Percentiles rank a stretch among this genome's conserved stretches.
Evolutionary conservation across 2,329 filamentous ascomycete species (phyloP).

Genomic region (Botryotinia convoluta): DNA sequence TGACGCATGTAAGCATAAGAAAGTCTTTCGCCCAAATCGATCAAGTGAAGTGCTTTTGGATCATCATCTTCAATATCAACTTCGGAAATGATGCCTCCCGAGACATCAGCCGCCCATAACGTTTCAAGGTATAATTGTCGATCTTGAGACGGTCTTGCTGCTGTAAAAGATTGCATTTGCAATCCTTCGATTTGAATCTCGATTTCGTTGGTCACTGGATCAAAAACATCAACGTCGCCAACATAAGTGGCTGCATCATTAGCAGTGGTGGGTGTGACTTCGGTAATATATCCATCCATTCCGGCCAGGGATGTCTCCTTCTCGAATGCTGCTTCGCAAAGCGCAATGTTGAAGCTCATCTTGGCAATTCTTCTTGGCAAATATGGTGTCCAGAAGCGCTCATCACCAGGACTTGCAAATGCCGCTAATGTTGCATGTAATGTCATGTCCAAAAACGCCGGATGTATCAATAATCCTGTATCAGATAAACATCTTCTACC

Average conservation of each 20-base stretch:
- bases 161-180: conserved; percentile 25
- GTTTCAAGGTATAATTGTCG: conserved; percentile 29
- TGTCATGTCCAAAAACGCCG: conserved; percentile 54
- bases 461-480: conserved; percentile 45
- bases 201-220: conserved; percentile 1
- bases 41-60: conserved; percentile 21
- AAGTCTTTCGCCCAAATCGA: conserved; percentile 20
- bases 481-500: neutral
- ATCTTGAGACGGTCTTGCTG: conserved; percentile 28
- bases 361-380: conserved; percentile 28
- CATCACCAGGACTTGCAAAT: conserved; percentile 27
- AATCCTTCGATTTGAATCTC: conserved; percentile 32
- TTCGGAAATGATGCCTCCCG: conserved; percentile 23
- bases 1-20: conserved; percentile 17
- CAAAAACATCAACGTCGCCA: conserved; percentile 16
- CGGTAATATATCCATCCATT: conserved; percentile 18
- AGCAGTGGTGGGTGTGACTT: conserved; percentile 6
- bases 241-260: conserved; percentile 8
- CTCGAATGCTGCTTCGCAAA: conserved; percentile 17
- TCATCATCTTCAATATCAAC: conserved; percentile 24
- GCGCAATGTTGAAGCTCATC: conserved; percentile 29
- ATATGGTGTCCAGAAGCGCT: conserved; percentile 25
- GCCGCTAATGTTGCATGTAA: conserved; percentile 49
- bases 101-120: conserved; percentile 23
- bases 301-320: conserved; percentile 7